Base-by-base conservation (phyloP, 2,329 filamentous ascomycete genomes). In the Tolypocladium nubicola region DNA sequence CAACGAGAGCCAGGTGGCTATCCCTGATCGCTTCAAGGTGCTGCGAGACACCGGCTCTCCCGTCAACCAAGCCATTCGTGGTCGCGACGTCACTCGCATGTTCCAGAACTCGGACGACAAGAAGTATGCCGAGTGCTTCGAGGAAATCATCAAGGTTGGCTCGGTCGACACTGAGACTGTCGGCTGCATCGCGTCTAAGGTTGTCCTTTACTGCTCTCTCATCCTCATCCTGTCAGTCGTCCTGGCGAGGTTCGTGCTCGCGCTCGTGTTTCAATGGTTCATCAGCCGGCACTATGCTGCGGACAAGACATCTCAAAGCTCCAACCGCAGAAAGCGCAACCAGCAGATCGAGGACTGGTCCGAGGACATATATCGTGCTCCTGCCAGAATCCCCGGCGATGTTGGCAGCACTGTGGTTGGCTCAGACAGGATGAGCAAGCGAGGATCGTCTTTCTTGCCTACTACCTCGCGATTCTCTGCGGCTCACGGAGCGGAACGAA, bases 291-390 rank as follows among this genome's bases (percentile, higher is more conserved):
- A 86, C 61, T 97, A 93, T 68, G 92, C 87, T 4, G 90, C 93
- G 0, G 76, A 81, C 53, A 96, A 90, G 73, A 96, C 93, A 0
- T 93, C 90, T 2, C 87, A 96, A 71, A 85, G 84, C 19, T 85
- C 86, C 6, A 84, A 94, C 70, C 84, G 86, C 62, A 91, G 93
- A 70, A 88, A 92, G 74, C 86, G 94, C 59, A 88, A 92, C 64
- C 85, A 88, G 64, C 91, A 97, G 74, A 99, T 99, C 62, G 94
- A 99, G 71, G 93, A 97, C 66, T 99, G 94, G 94, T 88, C 87
- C 16, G 90, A 97, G 62, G 94, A 99, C 68, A 99, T 99, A 65
- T 97, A 99, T 72, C 88, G 91, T 49, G 89, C 93, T 4, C 90
- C 91, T 30, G 86, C 88, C 56, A 88, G 91, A 63, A 79, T 97